These are phyloP conservation scores for Fusarium hostae DNA, from an alignment of 2,329 filamentous ascomycete species.

Conservation along the genomic window DNA sequence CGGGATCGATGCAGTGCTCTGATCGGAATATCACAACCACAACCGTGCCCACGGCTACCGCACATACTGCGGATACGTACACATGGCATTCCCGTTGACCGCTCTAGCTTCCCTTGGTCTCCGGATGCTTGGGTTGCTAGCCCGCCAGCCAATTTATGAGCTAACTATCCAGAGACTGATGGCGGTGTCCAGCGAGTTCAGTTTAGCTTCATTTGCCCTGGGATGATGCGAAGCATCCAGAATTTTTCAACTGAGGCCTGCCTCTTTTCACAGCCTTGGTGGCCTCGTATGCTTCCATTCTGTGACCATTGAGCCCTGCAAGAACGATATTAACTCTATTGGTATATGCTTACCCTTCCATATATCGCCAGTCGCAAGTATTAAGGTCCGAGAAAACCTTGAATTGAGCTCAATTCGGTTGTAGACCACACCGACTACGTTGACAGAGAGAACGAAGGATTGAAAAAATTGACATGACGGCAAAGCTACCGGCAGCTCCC, in stretches of 20 bases:
- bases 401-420: not conserved
- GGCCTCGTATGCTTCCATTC: slow-evolving; percentile 33
- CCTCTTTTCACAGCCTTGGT: slow-evolving; percentile 25
- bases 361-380: not conserved
- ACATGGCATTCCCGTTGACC: slow-evolving; percentile 44
- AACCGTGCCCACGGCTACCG: slow-evolving; percentile 31
- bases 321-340: not conserved
- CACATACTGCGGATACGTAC: slow-evolving; percentile 25
- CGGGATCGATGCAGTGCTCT: slow-evolving; percentile 34
- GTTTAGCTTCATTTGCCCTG: slow-evolving; percentile 27
- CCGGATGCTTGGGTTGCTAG: slow-evolving; percentile 40
- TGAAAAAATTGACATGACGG: slow-evolving; percentile 32
- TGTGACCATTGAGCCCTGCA: not conserved
- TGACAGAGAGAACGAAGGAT: slow-evolving; percentile 1
- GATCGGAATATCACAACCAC: slow-evolving; percentile 22
- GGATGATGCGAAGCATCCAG: slow-evolving; percentile 34
- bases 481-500: slow-evolving; percentile 43
- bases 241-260: slow-evolving; percentile 38
- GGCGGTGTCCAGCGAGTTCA: slow-evolving; percentile 43
- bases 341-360: not conserved
- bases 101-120: slow-evolving; percentile 39
- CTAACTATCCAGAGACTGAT: slow-evolving; percentile 31
- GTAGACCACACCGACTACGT: slow-evolving; percentile 33
- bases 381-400: not conserved
- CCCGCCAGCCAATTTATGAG: slow-evolving; percentile 39